Evolutionary conservation across 1,284 basidiomycete genomes (phyloP).

Genomic region (Xanthoconium separans): DNA sequence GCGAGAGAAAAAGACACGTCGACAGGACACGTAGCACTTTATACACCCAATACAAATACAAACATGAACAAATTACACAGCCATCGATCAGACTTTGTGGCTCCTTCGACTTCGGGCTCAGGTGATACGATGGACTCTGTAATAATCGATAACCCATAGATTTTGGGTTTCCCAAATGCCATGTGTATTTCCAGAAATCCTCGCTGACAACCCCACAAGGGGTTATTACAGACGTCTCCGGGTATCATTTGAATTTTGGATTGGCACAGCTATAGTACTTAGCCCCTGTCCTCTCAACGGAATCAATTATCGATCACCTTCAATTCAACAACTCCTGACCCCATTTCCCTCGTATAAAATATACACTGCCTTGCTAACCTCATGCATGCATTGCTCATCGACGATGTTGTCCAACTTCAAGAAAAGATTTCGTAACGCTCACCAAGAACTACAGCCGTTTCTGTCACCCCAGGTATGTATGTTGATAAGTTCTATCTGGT

Average conservation of each 20-base stretch:
- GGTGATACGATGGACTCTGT: no score
- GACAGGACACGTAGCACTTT: conserved; percentile 32
- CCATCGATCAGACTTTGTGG: background rate
- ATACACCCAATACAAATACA: conserved; percentile 27
- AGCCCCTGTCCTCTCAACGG: conserved; percentile 7
- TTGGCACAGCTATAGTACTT: background rate
- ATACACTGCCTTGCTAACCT: background rate
- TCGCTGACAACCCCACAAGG: no score
- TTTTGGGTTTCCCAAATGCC: no score
- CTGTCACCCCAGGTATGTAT: conserved; percentile 1
- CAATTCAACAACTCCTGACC: conserved; percentile 5
- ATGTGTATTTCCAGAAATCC: no score
- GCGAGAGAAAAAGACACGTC: conserved; percentile 22
- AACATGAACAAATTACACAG: conserved; percentile 17
- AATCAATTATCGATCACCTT: conserved; percentile 14
- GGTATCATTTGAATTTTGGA: background rate
- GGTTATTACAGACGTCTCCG: no score
- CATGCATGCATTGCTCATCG: background rate
- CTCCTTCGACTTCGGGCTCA: no score
- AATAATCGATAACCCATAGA: no score
- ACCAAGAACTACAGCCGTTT: background rate
- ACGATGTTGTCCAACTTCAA: conserved; percentile 14
- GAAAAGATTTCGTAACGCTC: background rate
- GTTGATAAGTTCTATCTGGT: background rate
- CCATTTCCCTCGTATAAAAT: background rate